phyloP scores from a whole-genome alignment of 345 rosid genomes.

The Gossypium ekmanianum region DNA sequence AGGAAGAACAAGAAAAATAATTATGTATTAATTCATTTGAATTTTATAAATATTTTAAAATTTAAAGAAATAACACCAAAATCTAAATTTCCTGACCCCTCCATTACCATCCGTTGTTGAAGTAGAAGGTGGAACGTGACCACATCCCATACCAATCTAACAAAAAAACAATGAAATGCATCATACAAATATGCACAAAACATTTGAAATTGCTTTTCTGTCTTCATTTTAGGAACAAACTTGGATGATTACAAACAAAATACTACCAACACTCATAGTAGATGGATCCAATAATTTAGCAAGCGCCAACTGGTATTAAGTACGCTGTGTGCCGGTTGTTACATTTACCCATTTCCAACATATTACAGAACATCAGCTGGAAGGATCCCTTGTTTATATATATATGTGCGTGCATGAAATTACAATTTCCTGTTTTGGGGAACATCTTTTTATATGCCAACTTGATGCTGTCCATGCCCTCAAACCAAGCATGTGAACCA shows the following conservation, averaged over 20 bases:
- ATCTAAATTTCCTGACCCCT: no score
- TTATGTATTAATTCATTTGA: no score
- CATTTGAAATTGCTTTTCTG: neutral
- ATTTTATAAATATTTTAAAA: no score
- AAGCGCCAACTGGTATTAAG: neutral
- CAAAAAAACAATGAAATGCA: no score
- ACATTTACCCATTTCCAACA: conserved; percentile 1
- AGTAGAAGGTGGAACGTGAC: no score
- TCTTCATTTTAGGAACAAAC: neutral
- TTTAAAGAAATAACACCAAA: no score
- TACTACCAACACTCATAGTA: neutral
- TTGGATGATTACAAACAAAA: neutral
- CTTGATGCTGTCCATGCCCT: conserved; percentile 1
- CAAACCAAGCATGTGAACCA: conserved; percentile 9
- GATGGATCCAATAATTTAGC: neutral
- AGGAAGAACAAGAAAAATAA: no score
- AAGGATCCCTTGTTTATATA: neutral
- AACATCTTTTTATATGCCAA: neutral
- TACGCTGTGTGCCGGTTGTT: conserved; percentile 10
- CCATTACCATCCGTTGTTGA: no score
- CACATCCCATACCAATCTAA: no score
- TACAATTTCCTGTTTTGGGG: no score
- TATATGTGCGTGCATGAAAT: neutral
- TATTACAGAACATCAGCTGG: neutral
- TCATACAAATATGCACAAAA: neutral